Conservation (phyloP, 2,329 filamentous ascomycete genomes). For the Fusarium euwallaceae region DNA sequence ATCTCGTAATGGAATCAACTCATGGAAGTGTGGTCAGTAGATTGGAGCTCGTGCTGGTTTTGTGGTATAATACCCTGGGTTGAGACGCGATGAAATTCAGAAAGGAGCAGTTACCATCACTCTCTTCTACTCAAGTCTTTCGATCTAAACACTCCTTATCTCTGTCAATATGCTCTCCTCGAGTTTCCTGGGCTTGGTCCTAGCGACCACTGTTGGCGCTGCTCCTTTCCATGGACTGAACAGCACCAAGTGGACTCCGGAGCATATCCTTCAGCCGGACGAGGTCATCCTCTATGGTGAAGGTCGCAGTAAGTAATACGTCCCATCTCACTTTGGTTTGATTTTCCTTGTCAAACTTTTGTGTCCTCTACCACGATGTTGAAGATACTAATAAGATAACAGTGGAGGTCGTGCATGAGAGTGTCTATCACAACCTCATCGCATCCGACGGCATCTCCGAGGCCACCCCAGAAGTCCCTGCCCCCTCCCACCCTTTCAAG, state of each 20-base stretch:
- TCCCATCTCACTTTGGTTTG: accelerated
- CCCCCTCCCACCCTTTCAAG: not conserved
- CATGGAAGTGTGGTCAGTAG: not conserved
- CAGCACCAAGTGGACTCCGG: constrained; percentile 30
- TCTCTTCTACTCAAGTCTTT: not conserved
- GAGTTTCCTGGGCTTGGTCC: not conserved
- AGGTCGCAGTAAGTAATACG: constrained; percentile 17
- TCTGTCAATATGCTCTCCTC: not conserved
- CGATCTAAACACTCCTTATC: not conserved
- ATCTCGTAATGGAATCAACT: not conserved
- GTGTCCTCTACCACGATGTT: too few relatives aligned
- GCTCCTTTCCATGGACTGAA: constrained; percentile 28
- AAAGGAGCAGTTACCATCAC: not conserved
- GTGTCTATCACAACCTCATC: constrained; percentile 23
- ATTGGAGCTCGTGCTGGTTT: not conserved
- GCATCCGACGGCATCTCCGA: not conserved
- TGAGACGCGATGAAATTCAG: not conserved
- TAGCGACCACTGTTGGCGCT: constrained; percentile 15
- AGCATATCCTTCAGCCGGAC: constrained; percentile 27
- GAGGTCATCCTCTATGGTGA: constrained; percentile 35
- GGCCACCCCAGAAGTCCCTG: constrained; percentile 11
- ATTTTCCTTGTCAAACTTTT: not conserved
- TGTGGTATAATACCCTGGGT: not conserved
- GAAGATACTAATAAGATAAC: not conserved
- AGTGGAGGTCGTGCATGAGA: constrained; percentile 27